Evolutionary conservation across 305 asterid genomes (phyloP).

Genomic region (Ajuga reptans): DNA sequence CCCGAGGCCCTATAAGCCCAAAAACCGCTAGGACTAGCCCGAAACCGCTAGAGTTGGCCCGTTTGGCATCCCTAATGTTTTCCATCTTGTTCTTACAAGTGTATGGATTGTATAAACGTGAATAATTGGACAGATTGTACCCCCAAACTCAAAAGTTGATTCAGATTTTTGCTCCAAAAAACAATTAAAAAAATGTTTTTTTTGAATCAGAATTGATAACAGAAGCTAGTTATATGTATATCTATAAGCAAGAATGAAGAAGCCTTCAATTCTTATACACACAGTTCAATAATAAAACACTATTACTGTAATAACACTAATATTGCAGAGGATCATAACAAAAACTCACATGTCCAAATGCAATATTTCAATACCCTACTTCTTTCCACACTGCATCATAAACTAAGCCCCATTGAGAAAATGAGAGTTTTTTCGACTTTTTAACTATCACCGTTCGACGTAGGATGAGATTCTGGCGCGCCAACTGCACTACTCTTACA

Average conservation of each 20-base stretch:
- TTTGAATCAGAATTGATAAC: not conserved
- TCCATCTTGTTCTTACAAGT: too few relatives aligned
- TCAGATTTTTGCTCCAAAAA: too few relatives aligned
- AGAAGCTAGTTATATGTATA: not conserved
- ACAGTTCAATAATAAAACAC: conserved; percentile 14
- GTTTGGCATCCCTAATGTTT: too few relatives aligned
- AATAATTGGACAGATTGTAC: too few relatives aligned
- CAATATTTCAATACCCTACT: conserved; percentile 29
- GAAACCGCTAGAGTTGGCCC: too few relatives aligned
- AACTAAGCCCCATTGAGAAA: conserved; percentile 24
- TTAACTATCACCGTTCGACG: conserved; percentile 28
- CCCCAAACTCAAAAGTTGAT: not conserved
- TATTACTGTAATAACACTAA: conserved; percentile 11
- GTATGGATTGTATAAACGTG: too few relatives aligned
- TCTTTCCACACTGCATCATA: not conserved
- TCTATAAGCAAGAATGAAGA: conserved; percentile 4
- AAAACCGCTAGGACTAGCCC: too few relatives aligned
- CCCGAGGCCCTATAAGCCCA: too few relatives aligned
- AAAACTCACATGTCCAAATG: conserved; percentile 47
- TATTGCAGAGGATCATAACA: conserved; percentile 54
- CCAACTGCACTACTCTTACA: conserved; percentile 14
- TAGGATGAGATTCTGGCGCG: conserved; percentile 12
- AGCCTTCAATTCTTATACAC: conserved; percentile 17
- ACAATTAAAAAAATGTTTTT: too few relatives aligned
- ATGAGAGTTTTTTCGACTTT: conserved; percentile 28